Conservation (phyloP, 768 basidiomycete genomes). For the Roridomyces roridus region DNA sequence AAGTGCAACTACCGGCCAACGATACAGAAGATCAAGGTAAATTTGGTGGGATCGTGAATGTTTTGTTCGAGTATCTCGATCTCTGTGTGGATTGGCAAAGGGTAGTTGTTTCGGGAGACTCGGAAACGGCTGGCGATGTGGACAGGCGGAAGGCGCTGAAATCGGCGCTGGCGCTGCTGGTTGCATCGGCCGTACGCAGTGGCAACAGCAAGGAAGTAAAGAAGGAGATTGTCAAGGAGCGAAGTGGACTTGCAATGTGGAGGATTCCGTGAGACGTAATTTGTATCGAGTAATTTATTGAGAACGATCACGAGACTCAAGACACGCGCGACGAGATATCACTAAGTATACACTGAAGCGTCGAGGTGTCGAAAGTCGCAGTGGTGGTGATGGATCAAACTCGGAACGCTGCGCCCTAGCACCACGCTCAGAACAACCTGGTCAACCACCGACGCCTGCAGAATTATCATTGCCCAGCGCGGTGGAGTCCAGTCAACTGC, state of each 20-base stretch:
- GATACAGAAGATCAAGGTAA: slow-evolving; percentile 43
- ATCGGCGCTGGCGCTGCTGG: slow-evolving; percentile 55
- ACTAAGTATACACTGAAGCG: no score
- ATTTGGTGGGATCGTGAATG: slow-evolving; percentile 62
- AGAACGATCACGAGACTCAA: no score
- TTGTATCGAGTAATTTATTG: no score
- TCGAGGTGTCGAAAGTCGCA: no score
- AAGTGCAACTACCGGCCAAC: slow-evolving; percentile 22
- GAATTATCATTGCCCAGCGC: no score
- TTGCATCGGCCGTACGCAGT: slow-evolving; percentile 62
- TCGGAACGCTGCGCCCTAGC: no score
- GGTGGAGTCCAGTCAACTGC: no score
- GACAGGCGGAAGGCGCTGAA: slow-evolving; percentile 47
- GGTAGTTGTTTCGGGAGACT: slow-evolving; percentile 39
- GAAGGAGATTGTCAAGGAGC: slow-evolving; percentile 60
- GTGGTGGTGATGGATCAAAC: no score
- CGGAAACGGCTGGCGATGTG: slow-evolving; percentile 19
- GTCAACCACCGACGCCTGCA: no score
- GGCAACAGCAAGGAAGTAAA: slow-evolving; percentile 59
- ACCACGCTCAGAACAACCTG: no score
- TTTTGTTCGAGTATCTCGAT: slow-evolving; percentile 64
- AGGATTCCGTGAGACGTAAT: slow-evolving; percentile 65
- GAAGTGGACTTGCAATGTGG: slow-evolving; percentile 73
- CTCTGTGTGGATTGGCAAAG: slow-evolving; percentile 69
- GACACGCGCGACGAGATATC: no score